Evolutionary conservation across 352 stramenopile species (phyloP), one percentile per base, ranked within the genome.

Genomic region (Globisporangium irregulare): DNA sequence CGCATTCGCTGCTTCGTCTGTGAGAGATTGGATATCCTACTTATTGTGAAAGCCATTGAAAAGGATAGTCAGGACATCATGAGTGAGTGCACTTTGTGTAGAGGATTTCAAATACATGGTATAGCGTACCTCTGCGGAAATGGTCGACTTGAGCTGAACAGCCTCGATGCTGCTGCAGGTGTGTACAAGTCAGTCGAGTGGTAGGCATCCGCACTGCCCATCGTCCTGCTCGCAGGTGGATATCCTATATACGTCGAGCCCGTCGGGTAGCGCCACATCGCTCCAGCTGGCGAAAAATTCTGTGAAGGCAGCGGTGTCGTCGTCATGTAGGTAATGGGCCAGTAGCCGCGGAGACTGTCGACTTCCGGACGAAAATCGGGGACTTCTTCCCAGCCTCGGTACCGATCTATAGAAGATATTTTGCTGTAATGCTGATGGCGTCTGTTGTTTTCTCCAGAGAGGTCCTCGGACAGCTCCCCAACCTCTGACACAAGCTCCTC

Each of bases 401-500:
- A 59, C 12, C 54, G 59, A 67, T 66, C 48, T 24, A 58, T 60
- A 1, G 55, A 32, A 2, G 63, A n/a, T 27, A 59, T 18, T 59
- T 32, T 24, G 24, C 6, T 36, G 27, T 41, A 46, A 24, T 27
- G 48, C 10, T 46, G 18, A 7, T 20, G 20, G 15, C 46, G 20
- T 1, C 64, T 27, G 22, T 18, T 55, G 4, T 12, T 36, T 20
- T 72, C 60, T 27, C 41, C 41, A 9, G 34, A 18, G 10, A 66
- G 60, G 22, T 66, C 59, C 8, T 69, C 66, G 2, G 64, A 72
- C 41, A 74, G 9, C 8, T 75, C 72, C n/a, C 66, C 71, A 18
- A 66, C 57, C 32, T 76, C 72, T 7, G 62, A 73, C 20, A 66
- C 41, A 20, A 78, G 67, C 18, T 78, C 72, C 25, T 64, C 62